These are phyloP conservation scores for Cicer yamashitae DNA, from an alignment of 306 rosid species.

Conservation along the genomic window DNA sequence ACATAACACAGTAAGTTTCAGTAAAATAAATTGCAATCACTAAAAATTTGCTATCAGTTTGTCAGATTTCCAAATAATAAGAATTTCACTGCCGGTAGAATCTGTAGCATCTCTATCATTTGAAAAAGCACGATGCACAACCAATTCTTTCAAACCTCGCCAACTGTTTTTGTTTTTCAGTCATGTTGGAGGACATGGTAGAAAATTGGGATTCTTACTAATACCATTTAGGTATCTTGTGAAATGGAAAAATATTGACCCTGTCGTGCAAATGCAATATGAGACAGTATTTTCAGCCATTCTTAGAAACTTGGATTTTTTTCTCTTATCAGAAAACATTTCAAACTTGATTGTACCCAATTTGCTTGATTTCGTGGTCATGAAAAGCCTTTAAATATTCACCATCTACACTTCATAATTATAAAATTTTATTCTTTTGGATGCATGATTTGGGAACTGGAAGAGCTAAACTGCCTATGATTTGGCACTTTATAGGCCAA, in stretches of 20 bases:
- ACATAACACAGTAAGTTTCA: conserved; percentile 38
- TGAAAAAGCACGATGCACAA: conserved; percentile 4
- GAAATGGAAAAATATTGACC: conserved; percentile 12
- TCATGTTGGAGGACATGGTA: background rate
- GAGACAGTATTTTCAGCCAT: conserved; percentile 11
- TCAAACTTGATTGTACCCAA: conserved; percentile 6
- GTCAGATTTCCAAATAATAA: conserved; percentile 16
- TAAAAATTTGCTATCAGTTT: conserved; percentile 20
- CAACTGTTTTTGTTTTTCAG: background rate
- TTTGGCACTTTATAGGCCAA: conserved; percentile 11
- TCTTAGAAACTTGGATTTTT: conserved; percentile 2
- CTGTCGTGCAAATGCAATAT: background rate
- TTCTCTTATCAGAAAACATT: background rate
- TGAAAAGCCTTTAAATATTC: conserved; percentile 27
- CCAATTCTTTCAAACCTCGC: conserved; percentile 23
- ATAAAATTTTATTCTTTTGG: conserved; percentile 4
- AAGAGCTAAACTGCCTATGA: conserved; percentile 10
- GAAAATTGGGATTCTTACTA: background rate
- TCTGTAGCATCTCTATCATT: conserved; percentile 25
- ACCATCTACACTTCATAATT: conserved; percentile 14
- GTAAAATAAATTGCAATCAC: conserved; percentile 29
- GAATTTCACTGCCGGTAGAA: conserved; percentile 15
- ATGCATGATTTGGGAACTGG: conserved; percentile 35
- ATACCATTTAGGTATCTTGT: conserved; percentile 9
- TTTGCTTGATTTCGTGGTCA: conserved; percentile 10